Percentiles rank a stretch among this genome's conserved stretches.
Evolutionary conservation across 2,329 filamentous ascomycete species (phyloP).

Genomic region (Fonsecaea erecta): DNA sequence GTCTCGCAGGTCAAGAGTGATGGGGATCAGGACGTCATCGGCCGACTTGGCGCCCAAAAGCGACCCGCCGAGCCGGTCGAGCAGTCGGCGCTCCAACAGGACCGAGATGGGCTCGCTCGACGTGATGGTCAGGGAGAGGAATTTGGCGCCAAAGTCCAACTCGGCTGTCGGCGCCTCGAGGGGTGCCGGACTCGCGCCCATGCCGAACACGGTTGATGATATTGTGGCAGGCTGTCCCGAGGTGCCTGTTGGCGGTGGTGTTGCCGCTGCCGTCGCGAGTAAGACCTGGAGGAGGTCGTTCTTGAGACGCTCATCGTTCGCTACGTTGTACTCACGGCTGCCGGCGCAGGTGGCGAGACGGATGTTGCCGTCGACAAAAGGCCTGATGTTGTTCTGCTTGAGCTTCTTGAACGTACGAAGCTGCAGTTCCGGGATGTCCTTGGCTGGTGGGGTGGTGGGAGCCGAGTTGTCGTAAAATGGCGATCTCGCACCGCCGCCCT

Average conservation of each 20-base stretch:
- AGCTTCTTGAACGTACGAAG: conserved; percentile 81
- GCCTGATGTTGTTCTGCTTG: conserved; percentile 74
- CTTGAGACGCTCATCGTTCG: conserved; percentile 27
- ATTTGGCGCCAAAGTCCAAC: conserved; percentile 44
- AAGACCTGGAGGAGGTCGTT: conserved; percentile 37
- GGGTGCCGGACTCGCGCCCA: background rate
- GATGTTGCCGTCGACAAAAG: conserved; percentile 70
- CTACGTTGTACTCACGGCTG: conserved; percentile 44
- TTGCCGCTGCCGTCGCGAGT: conserved; percentile 24
- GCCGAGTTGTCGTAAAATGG: conserved; percentile 43
- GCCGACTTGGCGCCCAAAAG: conserved; percentile 70
- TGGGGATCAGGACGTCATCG: conserved; percentile 73
- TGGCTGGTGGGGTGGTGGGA: conserved; percentile 75
- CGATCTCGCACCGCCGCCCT: conserved; percentile 33
- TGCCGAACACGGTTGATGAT: background rate
- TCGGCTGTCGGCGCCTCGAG: background rate
- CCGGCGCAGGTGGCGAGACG: conserved; percentile 83
- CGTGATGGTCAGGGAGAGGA: conserved; percentile 54
- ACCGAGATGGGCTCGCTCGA: conserved; percentile 53
- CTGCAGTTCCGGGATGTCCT: conserved; percentile 78
- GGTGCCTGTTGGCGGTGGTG: background rate
- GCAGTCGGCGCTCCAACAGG: conserved; percentile 50
- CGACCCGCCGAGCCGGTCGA: conserved; percentile 50
- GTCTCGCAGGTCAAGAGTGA: conserved; percentile 81
- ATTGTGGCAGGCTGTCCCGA: background rate